phyloP scores from a whole-genome alignment of 1,284 basidiomycete genomes.

The Schizophyllum commune region DNA sequence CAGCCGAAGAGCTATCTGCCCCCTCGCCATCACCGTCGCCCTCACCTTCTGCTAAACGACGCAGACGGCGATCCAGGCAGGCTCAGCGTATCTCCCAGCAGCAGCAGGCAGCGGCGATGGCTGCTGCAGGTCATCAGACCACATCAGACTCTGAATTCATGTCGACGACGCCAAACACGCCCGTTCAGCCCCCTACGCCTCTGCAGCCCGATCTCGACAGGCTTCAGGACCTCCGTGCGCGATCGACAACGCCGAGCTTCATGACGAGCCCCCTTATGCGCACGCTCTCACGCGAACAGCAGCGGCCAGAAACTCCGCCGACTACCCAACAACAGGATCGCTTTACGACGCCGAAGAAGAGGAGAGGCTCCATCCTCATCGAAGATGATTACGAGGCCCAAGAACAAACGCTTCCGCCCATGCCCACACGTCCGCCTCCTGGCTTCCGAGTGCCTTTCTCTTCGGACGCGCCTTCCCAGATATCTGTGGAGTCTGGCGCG shows the following conservation, averaged over 20 bases:
- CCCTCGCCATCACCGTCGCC: conserved; percentile 28
- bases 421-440: conserved; percentile 18
- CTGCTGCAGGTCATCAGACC: conserved; percentile 18
- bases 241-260: conserved; percentile 34
- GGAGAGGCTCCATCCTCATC: not conserved
- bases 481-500: conserved; percentile 35
- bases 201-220: conserved; percentile 32
- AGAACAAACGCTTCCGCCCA: conserved; percentile 21
- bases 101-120: conserved; percentile 37
- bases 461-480: conserved; percentile 42
- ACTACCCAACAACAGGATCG: conserved; percentile 14
- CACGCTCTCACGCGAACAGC: conserved; percentile 20
- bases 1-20: conserved; percentile 39
- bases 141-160: conserved; percentile 59
- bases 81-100: conserved; percentile 29
- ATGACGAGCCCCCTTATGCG: conserved; percentile 23
- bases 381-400: not conserved
- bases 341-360: not conserved
- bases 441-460: conserved; percentile 34
- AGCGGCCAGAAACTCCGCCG: conserved; percentile 26
- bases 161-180: conserved; percentile 55
- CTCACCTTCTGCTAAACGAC: conserved; percentile 39
- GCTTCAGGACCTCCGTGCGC: conserved; percentile 28
- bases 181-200: conserved; percentile 45
- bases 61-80: conserved; percentile 51